Conservation (phyloP, 306 rosid species). For the Prunus armeniaca region DNA sequence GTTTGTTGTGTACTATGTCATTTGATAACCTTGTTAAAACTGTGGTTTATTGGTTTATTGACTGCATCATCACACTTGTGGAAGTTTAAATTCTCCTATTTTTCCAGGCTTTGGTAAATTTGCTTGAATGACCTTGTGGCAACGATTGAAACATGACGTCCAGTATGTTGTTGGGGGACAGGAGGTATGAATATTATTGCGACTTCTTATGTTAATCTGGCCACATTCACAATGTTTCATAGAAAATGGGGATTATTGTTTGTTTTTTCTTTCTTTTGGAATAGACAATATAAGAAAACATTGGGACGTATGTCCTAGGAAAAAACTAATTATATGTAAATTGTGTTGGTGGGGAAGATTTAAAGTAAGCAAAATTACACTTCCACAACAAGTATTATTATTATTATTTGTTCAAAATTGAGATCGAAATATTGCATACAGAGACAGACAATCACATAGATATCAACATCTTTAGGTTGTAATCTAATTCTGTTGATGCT, state of each 20-base stretch:
- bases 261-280: background rate
- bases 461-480: background rate
- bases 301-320: background rate
- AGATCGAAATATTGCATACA: background rate
- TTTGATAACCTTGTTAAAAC: background rate
- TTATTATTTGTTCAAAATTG: background rate
- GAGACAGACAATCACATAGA: background rate
- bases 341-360: background rate
- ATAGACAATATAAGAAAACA: background rate
- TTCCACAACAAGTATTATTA: too few species aligned
- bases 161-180: conserved; percentile 78
- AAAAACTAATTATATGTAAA: background rate
- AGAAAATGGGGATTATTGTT: background rate
- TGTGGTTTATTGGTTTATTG: background rate
- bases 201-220: background rate
- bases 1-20: background rate
- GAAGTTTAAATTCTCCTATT: background rate
- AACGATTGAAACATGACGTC: conserved; percentile 60
- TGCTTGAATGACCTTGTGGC: conserved; percentile 73
- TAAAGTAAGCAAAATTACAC: background rate
- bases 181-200: conserved; percentile 48
- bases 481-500: conserved; percentile 8
- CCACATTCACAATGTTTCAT: background rate
- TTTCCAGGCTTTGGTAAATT: conserved; percentile 48
- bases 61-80: background rate